phyloP scores from a whole-genome alignment of 1,139 yeast species.

The Pichia sp. region DNA sequence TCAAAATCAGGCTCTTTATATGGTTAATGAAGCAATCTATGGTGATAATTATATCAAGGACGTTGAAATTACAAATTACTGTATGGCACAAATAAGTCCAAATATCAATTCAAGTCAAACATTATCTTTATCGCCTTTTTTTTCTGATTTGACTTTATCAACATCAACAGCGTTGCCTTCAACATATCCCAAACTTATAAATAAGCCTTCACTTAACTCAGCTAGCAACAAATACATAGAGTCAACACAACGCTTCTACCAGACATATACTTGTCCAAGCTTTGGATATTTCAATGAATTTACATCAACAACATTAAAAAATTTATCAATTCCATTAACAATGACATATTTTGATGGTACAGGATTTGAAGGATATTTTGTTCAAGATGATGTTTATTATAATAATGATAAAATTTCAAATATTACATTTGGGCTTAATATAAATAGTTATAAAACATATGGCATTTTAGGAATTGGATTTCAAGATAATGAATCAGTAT shows the following conservation, averaged over 20 bases:
- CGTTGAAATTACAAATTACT: neutral
- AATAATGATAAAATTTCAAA: constrained; percentile 35
- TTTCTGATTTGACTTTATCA: neutral
- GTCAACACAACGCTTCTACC: neutral
- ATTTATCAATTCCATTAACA: constrained; percentile 37
- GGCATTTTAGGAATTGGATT: constrained; percentile 57
- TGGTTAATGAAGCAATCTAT: neutral
- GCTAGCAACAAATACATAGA: neutral
- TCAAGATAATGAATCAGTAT: constrained; percentile 39
- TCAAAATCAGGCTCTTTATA: neutral
- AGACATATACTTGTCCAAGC: constrained; percentile 22
- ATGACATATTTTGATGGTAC: constrained; percentile 57
- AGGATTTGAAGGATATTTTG: constrained; percentile 54
- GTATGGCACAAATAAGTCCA: neutral
- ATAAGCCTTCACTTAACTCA: neutral
- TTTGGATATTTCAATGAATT: constrained; percentile 43
- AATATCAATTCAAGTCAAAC: neutral
- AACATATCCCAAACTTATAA: neutral
- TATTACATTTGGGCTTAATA: constrained; percentile 49
- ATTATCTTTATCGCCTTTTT: neutral
- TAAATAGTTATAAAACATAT: constrained; percentile 37
- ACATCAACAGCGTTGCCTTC: neutral
- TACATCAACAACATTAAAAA: constrained; percentile 39
- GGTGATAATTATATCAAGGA: neutral
- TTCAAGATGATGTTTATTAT: constrained; percentile 41